These are phyloP conservation scores for Primulina eburnea DNA, from an alignment of 257 asterid genomes.

Conservation along the genomic window DNA sequence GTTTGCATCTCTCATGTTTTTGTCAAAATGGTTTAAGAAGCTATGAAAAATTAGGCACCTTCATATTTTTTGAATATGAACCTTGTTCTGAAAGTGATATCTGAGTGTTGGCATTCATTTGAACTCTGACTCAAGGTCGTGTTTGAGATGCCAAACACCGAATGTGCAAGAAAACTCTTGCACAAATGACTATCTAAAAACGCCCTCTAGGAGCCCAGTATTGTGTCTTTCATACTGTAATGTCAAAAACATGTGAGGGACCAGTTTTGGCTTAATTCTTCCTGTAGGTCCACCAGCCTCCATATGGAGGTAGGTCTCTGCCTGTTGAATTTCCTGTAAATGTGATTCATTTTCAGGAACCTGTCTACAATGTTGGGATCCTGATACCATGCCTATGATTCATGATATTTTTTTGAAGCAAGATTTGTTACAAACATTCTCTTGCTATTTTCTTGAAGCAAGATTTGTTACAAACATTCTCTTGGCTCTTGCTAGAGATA, in stretches of 20 bases:
- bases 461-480: conserved; percentile 4
- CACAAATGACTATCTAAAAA: not conserved
- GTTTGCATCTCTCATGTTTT: not conserved
- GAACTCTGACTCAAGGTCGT: not conserved
- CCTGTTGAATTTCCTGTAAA: conserved; percentile 18
- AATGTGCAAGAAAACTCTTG: not conserved
- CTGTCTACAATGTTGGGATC: not conserved
- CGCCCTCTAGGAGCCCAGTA: not conserved
- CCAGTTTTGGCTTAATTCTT: not conserved
- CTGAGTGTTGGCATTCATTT: not conserved
- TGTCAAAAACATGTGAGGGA: not conserved
- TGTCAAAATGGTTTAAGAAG: not conserved
- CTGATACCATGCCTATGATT: conserved; percentile 11
- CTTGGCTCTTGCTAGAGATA: conserved; percentile 1
- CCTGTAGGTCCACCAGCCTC: not conserved
- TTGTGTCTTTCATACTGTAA: not conserved
- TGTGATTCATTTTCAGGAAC: conserved; percentile 19
- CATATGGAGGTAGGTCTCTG: not conserved
- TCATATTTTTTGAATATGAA: not conserved
- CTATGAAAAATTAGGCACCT: not conserved
- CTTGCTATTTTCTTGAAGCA: not conserved
- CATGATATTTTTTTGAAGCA: not conserved
- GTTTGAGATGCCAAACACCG: not conserved
- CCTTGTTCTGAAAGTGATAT: not conserved
- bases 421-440: conserved; percentile 3